These are phyloP conservation scores for Blastobotrys parvus DNA, from an alignment of 805 yeast genomes.

Conservation along the genomic window DNA sequence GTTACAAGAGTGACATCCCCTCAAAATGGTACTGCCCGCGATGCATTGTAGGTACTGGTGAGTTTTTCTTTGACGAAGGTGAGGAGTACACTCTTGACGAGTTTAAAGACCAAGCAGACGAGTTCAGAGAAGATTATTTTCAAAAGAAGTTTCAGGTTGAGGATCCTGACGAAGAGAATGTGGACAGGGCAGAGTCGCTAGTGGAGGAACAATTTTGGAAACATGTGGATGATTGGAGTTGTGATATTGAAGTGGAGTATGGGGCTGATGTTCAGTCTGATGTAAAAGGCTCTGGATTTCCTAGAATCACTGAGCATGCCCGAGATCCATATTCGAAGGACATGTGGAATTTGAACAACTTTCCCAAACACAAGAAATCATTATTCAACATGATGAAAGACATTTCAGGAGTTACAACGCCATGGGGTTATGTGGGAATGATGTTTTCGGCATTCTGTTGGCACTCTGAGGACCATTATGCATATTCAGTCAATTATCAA, in stretches of 20 bases:
- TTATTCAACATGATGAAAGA: constrained; percentile 27
- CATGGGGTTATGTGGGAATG: constrained; percentile 92
- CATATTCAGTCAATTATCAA: constrained; percentile 85
- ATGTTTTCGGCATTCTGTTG: constrained; percentile 88
- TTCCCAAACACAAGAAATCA: constrained; percentile 29
- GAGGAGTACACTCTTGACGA: constrained; percentile 47
- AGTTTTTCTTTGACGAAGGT: constrained; percentile 78
- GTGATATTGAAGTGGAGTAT: constrained; percentile 30
- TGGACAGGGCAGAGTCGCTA: constrained; percentile 13
- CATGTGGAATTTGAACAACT: constrained; percentile 31
- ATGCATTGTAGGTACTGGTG: constrained; percentile 83
- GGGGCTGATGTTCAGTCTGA: constrained; percentile 34
- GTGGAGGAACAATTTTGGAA: constrained; percentile 31
- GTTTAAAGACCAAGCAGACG: constrained; percentile 49
- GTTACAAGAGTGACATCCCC: constrained; percentile 34
- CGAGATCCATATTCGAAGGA: constrained; percentile 26
- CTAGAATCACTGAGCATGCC: constrained; percentile 24
- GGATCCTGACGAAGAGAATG: constrained; percentile 7
- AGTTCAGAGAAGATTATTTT: constrained; percentile 41
- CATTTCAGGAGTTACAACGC: constrained; percentile 87
- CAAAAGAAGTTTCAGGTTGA: constrained; percentile 10
- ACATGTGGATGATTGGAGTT: constrained; percentile 23
- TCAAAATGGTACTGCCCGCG: constrained; percentile 74
- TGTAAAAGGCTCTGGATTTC: constrained; percentile 32
- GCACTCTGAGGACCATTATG: constrained; percentile 94